Conservation (phyloP, 148 eudicot genomes). For the Chenopodium formosanum region DNA sequence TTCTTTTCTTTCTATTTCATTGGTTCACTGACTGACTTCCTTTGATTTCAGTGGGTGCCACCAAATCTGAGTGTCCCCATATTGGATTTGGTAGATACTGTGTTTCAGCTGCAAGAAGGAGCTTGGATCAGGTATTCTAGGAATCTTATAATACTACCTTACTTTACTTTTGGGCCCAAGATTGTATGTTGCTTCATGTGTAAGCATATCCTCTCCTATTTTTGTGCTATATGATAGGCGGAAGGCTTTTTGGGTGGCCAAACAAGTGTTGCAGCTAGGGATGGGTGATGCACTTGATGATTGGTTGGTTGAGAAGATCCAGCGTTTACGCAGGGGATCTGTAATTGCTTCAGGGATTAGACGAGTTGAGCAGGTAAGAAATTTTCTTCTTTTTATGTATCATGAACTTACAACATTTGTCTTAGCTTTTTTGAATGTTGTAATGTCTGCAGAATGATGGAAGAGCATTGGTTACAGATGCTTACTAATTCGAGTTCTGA, state of each 20-base stretch:
- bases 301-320: conserved; percentile 98
- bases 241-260: conserved; percentile 97
- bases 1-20: not conserved
- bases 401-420: conserved; percentile 3
- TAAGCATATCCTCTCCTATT: not conserved
- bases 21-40: conserved; percentile 13
- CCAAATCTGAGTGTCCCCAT: conserved; percentile 81
- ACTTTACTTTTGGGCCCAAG: not conserved
- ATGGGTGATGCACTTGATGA: conserved; percentile 99
- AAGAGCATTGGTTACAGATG: not conserved
- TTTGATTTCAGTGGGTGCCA: conserved; percentile 82
- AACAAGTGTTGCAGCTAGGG: conserved; percentile 91
- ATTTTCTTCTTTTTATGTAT: not conserved
- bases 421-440: not conserved
- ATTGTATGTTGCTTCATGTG: conserved; percentile 5
- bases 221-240: conserved; percentile 47
- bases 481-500: not conserved
- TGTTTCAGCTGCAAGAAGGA: conserved; percentile 98
- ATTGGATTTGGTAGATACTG: conserved; percentile 88
- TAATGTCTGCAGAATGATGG: not conserved
- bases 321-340: conserved; percentile 73
- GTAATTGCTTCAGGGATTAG: conserved; percentile 84
- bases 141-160: conserved; percentile 3
- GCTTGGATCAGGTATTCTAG: conserved; percentile 89
- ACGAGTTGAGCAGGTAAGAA: conserved; percentile 80